Evolutionary conservation across 805 yeast species (phyloP).

Genomic region (Candida nitratophila): DNA sequence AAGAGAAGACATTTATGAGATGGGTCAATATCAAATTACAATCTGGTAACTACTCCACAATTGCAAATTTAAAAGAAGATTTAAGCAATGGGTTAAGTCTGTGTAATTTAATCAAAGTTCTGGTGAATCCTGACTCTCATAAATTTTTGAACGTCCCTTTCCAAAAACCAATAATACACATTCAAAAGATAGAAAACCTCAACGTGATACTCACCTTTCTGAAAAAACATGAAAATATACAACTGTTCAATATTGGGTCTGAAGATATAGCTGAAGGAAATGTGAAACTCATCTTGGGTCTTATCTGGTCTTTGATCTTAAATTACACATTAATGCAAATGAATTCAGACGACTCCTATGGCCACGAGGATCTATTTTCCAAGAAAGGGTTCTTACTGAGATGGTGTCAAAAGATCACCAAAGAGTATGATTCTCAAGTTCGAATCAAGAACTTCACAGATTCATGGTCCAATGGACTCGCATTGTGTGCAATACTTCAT

Average conservation of each 20-base stretch:
- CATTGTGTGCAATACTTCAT: slow-evolving; percentile 40
- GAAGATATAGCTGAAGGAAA: slow-evolving; percentile 45
- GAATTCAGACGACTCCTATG: slow-evolving; percentile 4
- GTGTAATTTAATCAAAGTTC: slow-evolving; percentile 28
- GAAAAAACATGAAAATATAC: slow-evolving; percentile 29
- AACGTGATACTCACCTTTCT: slow-evolving; percentile 35
- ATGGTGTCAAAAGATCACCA: slow-evolving; percentile 48
- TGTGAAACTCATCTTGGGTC: slow-evolving; percentile 37
- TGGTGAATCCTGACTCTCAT: slow-evolving; percentile 17
- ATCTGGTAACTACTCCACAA: slow-evolving; percentile 8
- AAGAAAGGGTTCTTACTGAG: slow-evolving; percentile 34
- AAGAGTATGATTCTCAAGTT: slow-evolving; percentile 25
- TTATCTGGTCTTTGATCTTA: slow-evolving; percentile 42
- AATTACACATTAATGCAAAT: slow-evolving; percentile 25
- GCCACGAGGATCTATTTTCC: slow-evolving; percentile 6
- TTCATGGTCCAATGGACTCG: slow-evolving; percentile 47
- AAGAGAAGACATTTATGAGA: slow-evolving; percentile 40
- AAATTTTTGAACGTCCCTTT: slow-evolving; percentile 18
- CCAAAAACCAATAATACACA: slow-evolving; percentile 31
- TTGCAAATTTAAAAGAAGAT: slow-evolving; percentile 25
- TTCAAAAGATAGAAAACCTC: slow-evolving; percentile 43
- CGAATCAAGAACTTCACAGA: slow-evolving; percentile 41
- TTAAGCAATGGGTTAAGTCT: slow-evolving; percentile 35
- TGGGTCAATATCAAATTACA: slow-evolving; percentile 39
- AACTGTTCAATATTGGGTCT: slow-evolving; percentile 37